Conservation (phyloP, 176 grass and related monocot species). For the Rhipidocladum racemiflorum region DNA sequence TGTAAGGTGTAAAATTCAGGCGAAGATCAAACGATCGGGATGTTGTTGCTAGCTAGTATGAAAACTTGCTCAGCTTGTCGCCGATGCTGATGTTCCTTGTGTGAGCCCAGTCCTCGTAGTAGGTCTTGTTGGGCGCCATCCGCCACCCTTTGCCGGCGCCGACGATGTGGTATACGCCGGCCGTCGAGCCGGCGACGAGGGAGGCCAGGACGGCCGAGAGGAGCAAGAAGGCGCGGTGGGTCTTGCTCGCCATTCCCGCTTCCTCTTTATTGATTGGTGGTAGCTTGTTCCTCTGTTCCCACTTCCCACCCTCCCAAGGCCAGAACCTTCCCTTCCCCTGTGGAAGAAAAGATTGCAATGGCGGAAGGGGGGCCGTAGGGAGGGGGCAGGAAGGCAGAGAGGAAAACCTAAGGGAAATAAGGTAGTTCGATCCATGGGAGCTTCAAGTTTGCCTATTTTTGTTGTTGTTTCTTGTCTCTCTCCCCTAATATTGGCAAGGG, state of each 20-base stretch:
- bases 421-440: background rate
- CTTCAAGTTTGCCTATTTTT: conserved; percentile 45
- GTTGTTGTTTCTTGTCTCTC: background rate
- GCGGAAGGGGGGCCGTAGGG: background rate
- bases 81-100: conserved; percentile 51
- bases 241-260: conserved; percentile 28
- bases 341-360: conserved; percentile 30
- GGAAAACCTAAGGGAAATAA: background rate
- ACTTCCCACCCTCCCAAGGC: background rate
- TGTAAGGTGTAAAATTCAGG: background rate
- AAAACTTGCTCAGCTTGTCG: conserved; percentile 61
- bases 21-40: background rate
- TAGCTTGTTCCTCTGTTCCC: background rate
- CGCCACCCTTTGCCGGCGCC: conserved; percentile 82
- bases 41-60: background rate
- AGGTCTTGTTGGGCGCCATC: conserved; percentile 62
- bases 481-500: conserved; percentile 39
- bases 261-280: background rate
- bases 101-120: conserved; percentile 69
- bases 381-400: background rate
- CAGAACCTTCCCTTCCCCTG: conserved; percentile 10
- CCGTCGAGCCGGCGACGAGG: conserved; percentile 43
- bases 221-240: conserved; percentile 38
- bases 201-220: conserved; percentile 36
- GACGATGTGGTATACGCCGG: conserved; percentile 72